Percentiles rank a stretch among this genome's conserved stretches.
These are phyloP conservation scores for Psilocybe tampanensis DNA, from an alignment of 768 basidiomycete genomes.

Conservation along the genomic window DNA sequence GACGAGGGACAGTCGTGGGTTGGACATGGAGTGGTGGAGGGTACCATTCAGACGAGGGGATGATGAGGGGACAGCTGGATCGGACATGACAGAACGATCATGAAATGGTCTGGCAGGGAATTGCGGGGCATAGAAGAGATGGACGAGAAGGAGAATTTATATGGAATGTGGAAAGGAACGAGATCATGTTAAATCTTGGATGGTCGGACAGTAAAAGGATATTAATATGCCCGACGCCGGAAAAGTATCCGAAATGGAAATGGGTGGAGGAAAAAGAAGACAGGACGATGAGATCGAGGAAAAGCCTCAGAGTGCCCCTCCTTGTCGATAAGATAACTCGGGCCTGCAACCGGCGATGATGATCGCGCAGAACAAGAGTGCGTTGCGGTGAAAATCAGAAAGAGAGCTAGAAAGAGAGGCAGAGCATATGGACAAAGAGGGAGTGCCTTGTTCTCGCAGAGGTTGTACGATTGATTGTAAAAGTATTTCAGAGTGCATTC, in stretches of 20 bases:
- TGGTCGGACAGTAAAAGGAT: slow-evolving; percentile 17
- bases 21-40: too few species aligned
- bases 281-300: slow-evolving; percentile 2
- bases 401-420: neutral
- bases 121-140: neutral
- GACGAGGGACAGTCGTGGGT: neutral
- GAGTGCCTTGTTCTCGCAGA: slow-evolving; percentile 1
- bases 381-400: neutral
- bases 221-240: slow-evolving; percentile 18
- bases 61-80: slow-evolving; percentile 1
- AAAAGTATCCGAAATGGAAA: slow-evolving; percentile 16
- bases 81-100: neutral
- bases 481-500: too few species aligned
- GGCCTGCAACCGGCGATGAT: neutral
- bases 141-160: slow-evolving; percentile 10
- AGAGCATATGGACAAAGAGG: neutral
- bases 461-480: slow-evolving; percentile 14
- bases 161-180: slow-evolving; percentile 9
- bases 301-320: too few species aligned
- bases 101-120: neutral
- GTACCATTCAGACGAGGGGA: neutral
- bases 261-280: slow-evolving; percentile 4
- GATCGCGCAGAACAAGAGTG: slow-evolving; percentile 1
- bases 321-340: neutral
- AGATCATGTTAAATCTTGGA: slow-evolving; percentile 12